phyloP scores from a whole-genome alignment of 2,329 filamentous ascomycete species.

The Aspergillus fumigatus region DNA sequence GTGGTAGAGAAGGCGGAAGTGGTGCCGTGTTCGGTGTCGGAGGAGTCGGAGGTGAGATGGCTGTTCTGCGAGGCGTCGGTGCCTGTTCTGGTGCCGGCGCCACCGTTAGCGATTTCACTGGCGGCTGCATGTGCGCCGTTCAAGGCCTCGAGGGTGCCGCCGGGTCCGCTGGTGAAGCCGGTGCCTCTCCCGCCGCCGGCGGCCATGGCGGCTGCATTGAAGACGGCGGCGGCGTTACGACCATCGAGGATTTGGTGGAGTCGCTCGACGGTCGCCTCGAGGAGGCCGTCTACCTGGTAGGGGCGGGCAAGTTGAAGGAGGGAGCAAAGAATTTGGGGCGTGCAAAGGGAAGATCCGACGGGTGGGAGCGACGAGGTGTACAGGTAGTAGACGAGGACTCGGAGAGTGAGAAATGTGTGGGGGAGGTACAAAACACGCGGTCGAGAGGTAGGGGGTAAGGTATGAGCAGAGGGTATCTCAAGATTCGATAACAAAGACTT shows the following conservation, averaged over 20 bases:
- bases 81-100: conserved; percentile 18
- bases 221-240: conserved; percentile 90
- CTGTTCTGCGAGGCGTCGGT: conserved; percentile 24
- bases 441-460: conserved; percentile 56
- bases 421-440: conserved; percentile 88
- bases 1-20: conserved; percentile 20
- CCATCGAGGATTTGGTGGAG: conserved; percentile 86
- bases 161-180: conserved; percentile 58
- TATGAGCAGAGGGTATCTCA: conserved; percentile 51
- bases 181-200: conserved; percentile 87
- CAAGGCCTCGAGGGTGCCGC: conserved; percentile 40
- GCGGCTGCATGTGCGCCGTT: conserved; percentile 30
- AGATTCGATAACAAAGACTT: conserved; percentile 39
- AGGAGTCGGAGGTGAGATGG: conserved; percentile 33
- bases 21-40: conserved; percentile 35
- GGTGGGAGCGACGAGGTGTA: conserved; percentile 88
- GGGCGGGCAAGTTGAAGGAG: conserved; percentile 88
- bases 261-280: conserved; percentile 88
- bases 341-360: conserved; percentile 72
- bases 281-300: conserved; percentile 85
- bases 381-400: conserved; percentile 85
- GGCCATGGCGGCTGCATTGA: conserved; percentile 97
- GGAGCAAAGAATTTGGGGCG: conserved; percentile 92
- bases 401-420: conserved; percentile 83
- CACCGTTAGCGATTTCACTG: conserved; percentile 13